Evolutionary conservation across 345 rosid genomes (phyloP).

Genomic region (Aethionema arabicum): DNA sequence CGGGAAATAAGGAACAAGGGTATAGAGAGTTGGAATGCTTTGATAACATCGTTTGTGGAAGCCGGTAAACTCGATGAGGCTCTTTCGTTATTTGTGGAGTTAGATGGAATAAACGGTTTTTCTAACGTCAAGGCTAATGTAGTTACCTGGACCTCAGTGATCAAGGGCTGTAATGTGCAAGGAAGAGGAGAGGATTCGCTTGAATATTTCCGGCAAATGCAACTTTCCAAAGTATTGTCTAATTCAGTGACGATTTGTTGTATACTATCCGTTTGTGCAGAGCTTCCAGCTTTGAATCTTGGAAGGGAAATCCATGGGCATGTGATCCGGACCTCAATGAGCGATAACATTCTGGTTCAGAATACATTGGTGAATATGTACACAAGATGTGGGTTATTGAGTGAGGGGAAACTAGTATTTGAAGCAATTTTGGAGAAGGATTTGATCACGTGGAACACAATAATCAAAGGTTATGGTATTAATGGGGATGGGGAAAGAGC

Average conservation of each 20-base stretch:
- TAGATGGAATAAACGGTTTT: conserved; percentile 41
- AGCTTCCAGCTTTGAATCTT: conserved; percentile 48
- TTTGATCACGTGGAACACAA: conserved; percentile 64
- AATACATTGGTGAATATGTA: conserved; percentile 76
- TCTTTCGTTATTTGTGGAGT: conserved; percentile 45
- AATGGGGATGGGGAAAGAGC: conserved; percentile 58
- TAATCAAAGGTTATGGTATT: conserved; percentile 66
- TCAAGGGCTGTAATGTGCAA: conserved; percentile 59
- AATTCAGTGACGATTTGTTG: conserved; percentile 59
- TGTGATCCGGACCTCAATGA: conserved; percentile 47
- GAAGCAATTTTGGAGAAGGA: conserved; percentile 47
- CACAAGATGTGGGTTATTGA: conserved; percentile 60
- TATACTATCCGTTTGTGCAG: conserved; percentile 66
- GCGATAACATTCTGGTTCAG: conserved; percentile 53
- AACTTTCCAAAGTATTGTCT: conserved; percentile 43
- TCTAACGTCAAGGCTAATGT: conserved; percentile 49
- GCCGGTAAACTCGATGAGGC: conserved; percentile 60
- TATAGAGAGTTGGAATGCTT: conserved; percentile 65
- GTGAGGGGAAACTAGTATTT: conserved; percentile 47
- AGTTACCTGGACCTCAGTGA: conserved; percentile 70
- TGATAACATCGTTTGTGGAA: conserved; percentile 60
- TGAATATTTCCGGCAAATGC: conserved; percentile 57
- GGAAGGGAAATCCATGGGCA: conserved; percentile 74
- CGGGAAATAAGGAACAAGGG: conserved; percentile 45
- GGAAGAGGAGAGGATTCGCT: conserved; percentile 54